Evolutionary conservation across 1,284 basidiomycete genomes (phyloP), one percentile per base, ranked within the genome.

Genomic region (Puccinia horiana): DNA sequence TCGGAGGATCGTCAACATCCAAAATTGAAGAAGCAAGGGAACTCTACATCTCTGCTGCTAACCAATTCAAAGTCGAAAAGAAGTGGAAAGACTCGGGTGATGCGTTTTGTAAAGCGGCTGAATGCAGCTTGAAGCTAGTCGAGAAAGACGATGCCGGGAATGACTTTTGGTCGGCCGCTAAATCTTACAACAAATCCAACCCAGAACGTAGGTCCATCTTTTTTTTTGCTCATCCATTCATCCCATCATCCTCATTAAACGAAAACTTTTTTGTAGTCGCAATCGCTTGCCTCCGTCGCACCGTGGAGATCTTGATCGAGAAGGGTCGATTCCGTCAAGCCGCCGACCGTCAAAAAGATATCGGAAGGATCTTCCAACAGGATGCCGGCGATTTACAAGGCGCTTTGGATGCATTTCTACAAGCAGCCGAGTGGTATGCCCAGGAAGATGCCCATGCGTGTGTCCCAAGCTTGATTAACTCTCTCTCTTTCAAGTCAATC

Each of bases 381-480:
- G 90, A 90, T 78, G 88, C 88, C 18, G 89, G 90, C 83, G 92
- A 95, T 87, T 88, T 95, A 69, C 89, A 90, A 18, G 92, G 91
- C 85, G 96, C 95, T 61, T 92, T 96, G 85, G 94, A 97, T 83
- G 94, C 94, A 86, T 97, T 92, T 86, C 93, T 94, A 86, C 90
- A 93, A 75, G 96, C 97, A 11, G 96, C 92, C n/a, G 94, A 97
- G 69, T 98, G 96, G 95, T 99, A 99, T 89, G 90, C 92, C 49
- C 94, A 96, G 86, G 97, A 99, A 88, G 96, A 98, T 88, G 95
- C 97, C 6, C 91, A 91, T 85, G 96, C 96, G 95, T 97, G 87
- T 87, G 93, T 90, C 32, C 58, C 29, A 29, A 4, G 4, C 58
- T 32, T 18, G 8, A 58, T 52, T 82, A 74, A 49, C 82, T 47